Evolutionary conservation across 139 green algal species (phyloP).

Genomic region (Pseudopediastrum boryanum): DNA sequence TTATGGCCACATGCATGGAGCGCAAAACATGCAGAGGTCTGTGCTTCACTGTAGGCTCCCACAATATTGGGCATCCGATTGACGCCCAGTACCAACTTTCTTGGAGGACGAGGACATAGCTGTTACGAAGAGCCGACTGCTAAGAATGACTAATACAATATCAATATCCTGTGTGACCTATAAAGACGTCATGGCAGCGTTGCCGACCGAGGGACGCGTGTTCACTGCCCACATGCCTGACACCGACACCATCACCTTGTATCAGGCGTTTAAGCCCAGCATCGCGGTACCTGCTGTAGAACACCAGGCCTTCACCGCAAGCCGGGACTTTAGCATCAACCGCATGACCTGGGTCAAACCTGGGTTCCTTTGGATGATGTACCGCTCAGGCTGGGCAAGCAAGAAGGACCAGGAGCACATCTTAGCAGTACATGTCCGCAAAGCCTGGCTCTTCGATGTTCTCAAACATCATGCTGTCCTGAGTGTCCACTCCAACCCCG

Average conservation of each 20-base stretch:
- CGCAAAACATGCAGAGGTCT: no score
- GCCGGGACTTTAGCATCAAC: not conserved
- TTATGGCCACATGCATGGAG: no score
- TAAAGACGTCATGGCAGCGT: no score
- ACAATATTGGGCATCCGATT: no score
- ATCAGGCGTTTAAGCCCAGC: not conserved
- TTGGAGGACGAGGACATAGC: no score
- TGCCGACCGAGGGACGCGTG: no score
- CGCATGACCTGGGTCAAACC: slow-evolving; percentile 32
- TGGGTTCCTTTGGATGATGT: slow-evolving; percentile 36
- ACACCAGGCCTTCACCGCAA: slow-evolving; percentile 13
- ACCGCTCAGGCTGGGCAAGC: slow-evolving; percentile 25
- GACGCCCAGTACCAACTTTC: no score
- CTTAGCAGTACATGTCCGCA: not conserved
- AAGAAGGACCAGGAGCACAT: slow-evolving; percentile 26
- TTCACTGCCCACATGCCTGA: no score
- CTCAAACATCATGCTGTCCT: not conserved
- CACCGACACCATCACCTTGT: not conserved
- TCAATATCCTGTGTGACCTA: no score
- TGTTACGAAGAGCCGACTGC: no score
- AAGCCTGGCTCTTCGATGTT: not conserved
- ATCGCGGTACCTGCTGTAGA: slow-evolving; percentile 15
- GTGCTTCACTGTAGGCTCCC: no score
- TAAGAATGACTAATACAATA: no score
- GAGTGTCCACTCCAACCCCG: not conserved